Conservation (phyloP, 495 filamentous ascomycete genomes). For the Hypomontagnella submonticulosa region DNA sequence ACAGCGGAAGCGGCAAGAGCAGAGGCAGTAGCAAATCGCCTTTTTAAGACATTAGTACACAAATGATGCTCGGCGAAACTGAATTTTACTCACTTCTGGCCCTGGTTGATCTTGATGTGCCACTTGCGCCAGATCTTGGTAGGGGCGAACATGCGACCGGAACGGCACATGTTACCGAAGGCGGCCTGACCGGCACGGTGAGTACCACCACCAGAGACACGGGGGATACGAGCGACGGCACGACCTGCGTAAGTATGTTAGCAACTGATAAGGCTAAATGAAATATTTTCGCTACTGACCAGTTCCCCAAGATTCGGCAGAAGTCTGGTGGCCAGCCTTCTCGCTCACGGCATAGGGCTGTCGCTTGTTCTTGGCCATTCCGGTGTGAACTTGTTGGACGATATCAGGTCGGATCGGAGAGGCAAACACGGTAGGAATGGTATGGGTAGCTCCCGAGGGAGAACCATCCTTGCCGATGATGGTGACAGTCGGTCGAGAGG, state of each 20-base stretch:
- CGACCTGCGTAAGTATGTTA: slow-evolving; percentile 71
- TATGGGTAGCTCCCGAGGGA: slow-evolving; percentile 83
- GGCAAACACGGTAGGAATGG: slow-evolving; percentile 94
- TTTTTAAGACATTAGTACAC: slow-evolving; percentile 50
- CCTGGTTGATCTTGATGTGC: slow-evolving; percentile 99
- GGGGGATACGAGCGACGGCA: slow-evolving; percentile 99
- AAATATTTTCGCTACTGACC: slow-evolving; percentile 70
- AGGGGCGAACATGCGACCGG: slow-evolving; percentile 99
- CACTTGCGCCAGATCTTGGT: slow-evolving; percentile 99
- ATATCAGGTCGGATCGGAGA: slow-evolving; percentile 98
- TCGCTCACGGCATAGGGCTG: slow-evolving; percentile 99
- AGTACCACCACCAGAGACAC: slow-evolving; percentile 99
- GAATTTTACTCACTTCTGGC: slow-evolving; percentile 78
- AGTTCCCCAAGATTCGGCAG: slow-evolving; percentile 99
- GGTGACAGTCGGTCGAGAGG: slow-evolving; percentile 93
- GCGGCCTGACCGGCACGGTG: slow-evolving; percentile 99
- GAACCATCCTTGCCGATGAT: slow-evolving; percentile 93
- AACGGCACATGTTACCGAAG: slow-evolving; percentile 99
- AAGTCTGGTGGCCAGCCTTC: slow-evolving; percentile 99
- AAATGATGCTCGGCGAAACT: not conserved
- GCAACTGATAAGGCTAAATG: slow-evolving; percentile 32
- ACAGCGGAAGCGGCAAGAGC: slow-evolving; percentile 96
- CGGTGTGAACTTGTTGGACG: slow-evolving; percentile 98
- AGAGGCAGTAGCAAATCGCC: slow-evolving; percentile 96
- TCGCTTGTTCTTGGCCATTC: slow-evolving; percentile 99